Evolutionary conservation across 768 basidiomycete species (phyloP).

Genomic region (Chiua virens): DNA sequence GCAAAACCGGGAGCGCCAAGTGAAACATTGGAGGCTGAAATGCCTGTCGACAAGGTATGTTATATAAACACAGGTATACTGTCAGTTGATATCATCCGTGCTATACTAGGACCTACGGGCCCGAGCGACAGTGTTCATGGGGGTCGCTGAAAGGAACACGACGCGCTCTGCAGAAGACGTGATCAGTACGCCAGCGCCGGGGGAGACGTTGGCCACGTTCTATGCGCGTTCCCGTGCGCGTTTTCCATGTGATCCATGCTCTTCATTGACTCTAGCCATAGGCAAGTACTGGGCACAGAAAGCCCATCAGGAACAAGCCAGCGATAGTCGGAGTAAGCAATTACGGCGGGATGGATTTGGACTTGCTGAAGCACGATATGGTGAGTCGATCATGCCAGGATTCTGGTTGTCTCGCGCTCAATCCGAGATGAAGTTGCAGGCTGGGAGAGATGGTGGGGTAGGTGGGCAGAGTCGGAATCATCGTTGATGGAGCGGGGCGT

Average conservation of each 20-base stretch:
- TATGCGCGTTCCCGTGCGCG: constrained; percentile 76
- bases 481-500: constrained; percentile 31
- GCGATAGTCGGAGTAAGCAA: constrained; percentile 72
- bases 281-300: constrained; percentile 81
- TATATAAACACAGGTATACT: too few species aligned
- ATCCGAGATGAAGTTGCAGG: constrained; percentile 65
- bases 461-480: constrained; percentile 56
- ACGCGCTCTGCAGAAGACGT: constrained; percentile 65
- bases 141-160: constrained; percentile 55
- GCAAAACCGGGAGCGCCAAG: neutral
- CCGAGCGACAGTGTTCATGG: constrained; percentile 57
- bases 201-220: constrained; percentile 81
- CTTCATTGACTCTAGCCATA: constrained; percentile 23
- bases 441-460: constrained; percentile 37
- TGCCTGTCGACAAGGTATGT: constrained; percentile 8
- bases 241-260: neutral
- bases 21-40: constrained; percentile 10
- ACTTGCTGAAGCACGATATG: constrained; percentile 71
- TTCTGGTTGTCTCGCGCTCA: neutral
- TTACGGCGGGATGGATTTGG: constrained; percentile 77
- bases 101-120: constrained; percentile 38
- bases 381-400: constrained; percentile 32
- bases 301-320: constrained; percentile 51
- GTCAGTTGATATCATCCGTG: neutral
- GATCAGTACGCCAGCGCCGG: constrained; percentile 77